These are phyloP conservation scores for Eucalyptus regnans DNA, from an alignment of 345 rosid species.

Conservation along the genomic window DNA sequence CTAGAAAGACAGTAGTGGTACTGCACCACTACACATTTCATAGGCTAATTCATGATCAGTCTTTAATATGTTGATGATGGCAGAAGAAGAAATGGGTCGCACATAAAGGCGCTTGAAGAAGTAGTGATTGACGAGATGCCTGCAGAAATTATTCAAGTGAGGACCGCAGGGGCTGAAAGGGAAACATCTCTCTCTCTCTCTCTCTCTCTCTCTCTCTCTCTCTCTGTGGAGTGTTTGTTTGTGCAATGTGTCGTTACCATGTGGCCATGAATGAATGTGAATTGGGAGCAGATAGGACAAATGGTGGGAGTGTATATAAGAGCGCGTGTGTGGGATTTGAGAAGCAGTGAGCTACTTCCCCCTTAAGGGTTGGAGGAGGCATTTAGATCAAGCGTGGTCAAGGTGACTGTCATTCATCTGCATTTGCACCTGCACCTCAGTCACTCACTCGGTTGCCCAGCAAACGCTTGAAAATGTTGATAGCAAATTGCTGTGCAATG, in stretches of 20 bases:
- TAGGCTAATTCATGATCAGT: not conserved
- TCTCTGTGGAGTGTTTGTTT: not conserved
- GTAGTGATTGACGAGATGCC: not conserved
- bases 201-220: not conserved
- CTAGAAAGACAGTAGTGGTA: not conserved
- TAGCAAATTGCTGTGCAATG: not conserved
- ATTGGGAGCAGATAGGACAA: not conserved
- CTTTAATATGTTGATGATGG: not conserved
- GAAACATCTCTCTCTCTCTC: not conserved
- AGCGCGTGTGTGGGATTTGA: not conserved
- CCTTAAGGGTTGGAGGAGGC: not conserved
- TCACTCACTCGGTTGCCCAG: not conserved
- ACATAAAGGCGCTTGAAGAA: not conserved
- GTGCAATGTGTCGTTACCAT: not conserved
- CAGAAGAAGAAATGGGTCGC: not conserved
- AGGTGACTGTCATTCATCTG: slow-evolving; percentile 17
- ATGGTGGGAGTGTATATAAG: not conserved
- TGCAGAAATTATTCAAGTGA: not conserved
- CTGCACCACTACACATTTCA: not conserved
- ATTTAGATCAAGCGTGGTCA: not conserved
- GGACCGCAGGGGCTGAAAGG: not conserved
- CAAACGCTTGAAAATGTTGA: not conserved
- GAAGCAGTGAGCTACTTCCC: not conserved
- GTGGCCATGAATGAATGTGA: not conserved
- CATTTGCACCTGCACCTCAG: slow-evolving; percentile 47